Evolutionary conservation across 2,329 filamentous ascomycete species (phyloP).

Genomic region (Trichoderma oligosporum): DNA sequence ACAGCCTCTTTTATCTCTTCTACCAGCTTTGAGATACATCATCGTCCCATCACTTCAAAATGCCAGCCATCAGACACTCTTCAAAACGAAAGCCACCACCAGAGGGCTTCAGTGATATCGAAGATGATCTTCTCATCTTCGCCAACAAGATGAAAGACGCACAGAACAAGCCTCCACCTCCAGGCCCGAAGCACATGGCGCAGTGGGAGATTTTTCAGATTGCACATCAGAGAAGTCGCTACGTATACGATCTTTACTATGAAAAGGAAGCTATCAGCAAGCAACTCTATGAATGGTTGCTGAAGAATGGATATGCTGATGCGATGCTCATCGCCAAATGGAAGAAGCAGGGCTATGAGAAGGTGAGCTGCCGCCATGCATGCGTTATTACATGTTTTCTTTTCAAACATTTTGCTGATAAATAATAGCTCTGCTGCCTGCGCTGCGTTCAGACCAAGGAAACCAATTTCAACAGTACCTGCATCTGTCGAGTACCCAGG

Average conservation of each 20-base stretch:
- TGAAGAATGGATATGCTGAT: constrained; percentile 97
- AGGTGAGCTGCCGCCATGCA: constrained; percentile 52
- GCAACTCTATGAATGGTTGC: constrained; percentile 87
- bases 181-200: constrained; percentile 79
- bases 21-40: background rate
- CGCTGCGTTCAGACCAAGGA: constrained; percentile 99
- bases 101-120: constrained; percentile 82
- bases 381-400: background rate
- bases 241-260: constrained; percentile 97
- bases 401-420: constrained; percentile 27
- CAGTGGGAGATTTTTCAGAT: constrained; percentile 98
- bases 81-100: constrained; percentile 79
- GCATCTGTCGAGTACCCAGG: constrained; percentile 91
- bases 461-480: constrained; percentile 97
- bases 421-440: constrained; percentile 75
- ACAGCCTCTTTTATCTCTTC: background rate
- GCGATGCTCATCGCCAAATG: constrained; percentile 96
- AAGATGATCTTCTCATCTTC: constrained; percentile 81
- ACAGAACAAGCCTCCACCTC: constrained; percentile 80
- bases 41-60: constrained; percentile 33
- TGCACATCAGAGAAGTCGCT: constrained; percentile 83
- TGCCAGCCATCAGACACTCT: constrained; percentile 74
- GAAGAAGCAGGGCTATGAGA: constrained; percentile 99
- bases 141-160: constrained; percentile 92
- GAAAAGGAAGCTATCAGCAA: constrained; percentile 94